These are phyloP conservation scores for Colletotrichum sansevieriae DNA, from an alignment of 2,329 filamentous ascomycete species.

Conservation along the genomic window DNA sequence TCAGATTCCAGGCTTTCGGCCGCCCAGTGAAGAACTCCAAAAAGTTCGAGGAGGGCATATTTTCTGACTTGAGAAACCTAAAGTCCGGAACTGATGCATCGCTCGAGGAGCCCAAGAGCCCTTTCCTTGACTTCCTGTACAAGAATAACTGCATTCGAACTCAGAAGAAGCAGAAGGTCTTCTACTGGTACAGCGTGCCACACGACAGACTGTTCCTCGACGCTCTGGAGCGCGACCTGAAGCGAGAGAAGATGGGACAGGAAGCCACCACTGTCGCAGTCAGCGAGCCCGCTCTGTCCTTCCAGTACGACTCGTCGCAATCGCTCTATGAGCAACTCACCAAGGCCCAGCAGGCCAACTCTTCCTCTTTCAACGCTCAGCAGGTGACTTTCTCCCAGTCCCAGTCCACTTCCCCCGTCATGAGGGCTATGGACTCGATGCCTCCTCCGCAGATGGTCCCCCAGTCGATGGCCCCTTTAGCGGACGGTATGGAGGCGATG, in stretches of 20 bases:
- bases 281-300: conserved; percentile 96
- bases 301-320: conserved; percentile 99
- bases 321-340: conserved; percentile 99
- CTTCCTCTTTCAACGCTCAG: conserved; percentile 92
- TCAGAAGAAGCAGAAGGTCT: conserved; percentile 99
- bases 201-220: conserved; percentile 98
- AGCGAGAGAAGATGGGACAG: conserved; percentile 99
- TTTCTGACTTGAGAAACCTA: conserved; percentile 96
- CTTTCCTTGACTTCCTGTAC: conserved; percentile 98
- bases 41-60: conserved; percentile 99
- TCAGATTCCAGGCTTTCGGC: conserved; percentile 98
- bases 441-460: conserved; percentile 87
- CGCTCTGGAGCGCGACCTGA: conserved; percentile 95
- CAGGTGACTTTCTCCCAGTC: conserved; percentile 76
- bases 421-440: conserved; percentile 94
- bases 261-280: conserved; percentile 97
- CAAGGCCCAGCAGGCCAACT: conserved; percentile 98
- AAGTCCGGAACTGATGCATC: conserved; percentile 99
- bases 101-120: conserved; percentile 97
- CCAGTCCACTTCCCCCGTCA: conserved; percentile 88
- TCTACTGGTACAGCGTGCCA: conserved; percentile 99
- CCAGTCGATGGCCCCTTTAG: conserved; percentile 67
- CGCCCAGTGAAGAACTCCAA: conserved; percentile 99
- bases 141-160: conserved; percentile 99
- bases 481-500: conserved; percentile 79